These are phyloP conservation scores for Chiua virens DNA, from an alignment of 768 basidiomycete species.

Conservation along the genomic window DNA sequence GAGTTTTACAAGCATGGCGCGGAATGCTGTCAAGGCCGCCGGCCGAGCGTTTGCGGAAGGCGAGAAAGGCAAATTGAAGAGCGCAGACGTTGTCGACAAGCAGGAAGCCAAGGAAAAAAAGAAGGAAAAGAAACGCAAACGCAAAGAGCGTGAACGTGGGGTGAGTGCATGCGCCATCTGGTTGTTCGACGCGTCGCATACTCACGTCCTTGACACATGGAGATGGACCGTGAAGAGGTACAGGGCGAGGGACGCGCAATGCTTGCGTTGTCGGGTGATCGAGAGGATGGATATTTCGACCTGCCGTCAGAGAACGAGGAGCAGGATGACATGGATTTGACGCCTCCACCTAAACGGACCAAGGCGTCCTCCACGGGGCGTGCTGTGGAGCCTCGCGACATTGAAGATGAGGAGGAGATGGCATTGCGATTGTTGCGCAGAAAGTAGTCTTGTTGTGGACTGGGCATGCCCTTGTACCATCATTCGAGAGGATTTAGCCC, in stretches of 20 bases:
- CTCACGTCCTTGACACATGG: not conserved
- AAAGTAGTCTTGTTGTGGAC: slow-evolving; percentile 15
- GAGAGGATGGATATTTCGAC: slow-evolving; percentile 73
- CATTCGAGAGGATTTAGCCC: slow-evolving; percentile 5
- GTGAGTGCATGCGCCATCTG: slow-evolving; percentile 14
- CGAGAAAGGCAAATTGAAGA: slow-evolving; percentile 71
- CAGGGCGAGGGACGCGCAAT: slow-evolving; percentile 17
- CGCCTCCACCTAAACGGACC: slow-evolving; percentile 33
- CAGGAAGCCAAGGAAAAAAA: slow-evolving; percentile 85
- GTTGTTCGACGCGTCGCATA: not conserved
- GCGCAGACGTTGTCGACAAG: slow-evolving; percentile 74
- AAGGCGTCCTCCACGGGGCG: slow-evolving; percentile 29
- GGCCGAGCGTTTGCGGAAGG: slow-evolving; percentile 69
- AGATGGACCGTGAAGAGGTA: slow-evolving; percentile 27
- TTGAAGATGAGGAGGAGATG: slow-evolving; percentile 62
- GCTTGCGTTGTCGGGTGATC: slow-evolving; percentile 41
- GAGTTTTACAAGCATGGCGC: slow-evolving; percentile 68
- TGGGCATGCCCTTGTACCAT: not conserved
- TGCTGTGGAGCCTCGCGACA: slow-evolving; percentile 23
- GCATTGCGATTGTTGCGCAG: slow-evolving; percentile 58
- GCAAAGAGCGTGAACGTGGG: slow-evolving; percentile 71
- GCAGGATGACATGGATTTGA: slow-evolving; percentile 26
- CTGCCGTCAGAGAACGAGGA: slow-evolving; percentile 41
- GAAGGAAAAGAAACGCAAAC: slow-evolving; percentile 87
- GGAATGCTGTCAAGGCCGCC: slow-evolving; percentile 62